Conservation (phyloP, 345 rosid genomes). For the Linum usitatissimum region DNA sequence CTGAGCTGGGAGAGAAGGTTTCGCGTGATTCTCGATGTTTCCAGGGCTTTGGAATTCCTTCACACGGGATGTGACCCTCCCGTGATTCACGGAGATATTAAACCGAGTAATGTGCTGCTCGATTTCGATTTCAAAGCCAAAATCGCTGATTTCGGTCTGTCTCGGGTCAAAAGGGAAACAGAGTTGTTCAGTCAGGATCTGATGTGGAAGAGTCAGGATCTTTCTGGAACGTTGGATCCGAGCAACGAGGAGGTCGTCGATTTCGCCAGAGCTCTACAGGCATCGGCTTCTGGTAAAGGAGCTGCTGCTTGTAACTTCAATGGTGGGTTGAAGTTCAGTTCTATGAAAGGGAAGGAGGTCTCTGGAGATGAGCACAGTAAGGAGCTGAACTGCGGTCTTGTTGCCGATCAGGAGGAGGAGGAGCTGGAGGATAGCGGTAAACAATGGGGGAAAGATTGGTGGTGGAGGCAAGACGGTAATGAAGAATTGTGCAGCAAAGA, state of each 20-base stretch:
- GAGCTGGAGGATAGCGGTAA: slow-evolving; percentile 23
- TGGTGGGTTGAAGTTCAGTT: slow-evolving; percentile 44
- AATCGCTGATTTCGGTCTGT: slow-evolving; percentile 88
- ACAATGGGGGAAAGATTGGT: slow-evolving; percentile 99
- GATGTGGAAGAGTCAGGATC: slow-evolving; percentile 44
- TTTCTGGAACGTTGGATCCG: slow-evolving; percentile 47
- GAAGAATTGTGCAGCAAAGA: slow-evolving; percentile 89
- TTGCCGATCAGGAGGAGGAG: slow-evolving; percentile 36
- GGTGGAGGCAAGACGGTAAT: slow-evolving; percentile 98
- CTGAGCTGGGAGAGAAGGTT: slow-evolving; percentile 76
- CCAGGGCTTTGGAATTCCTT: slow-evolving; percentile 73
- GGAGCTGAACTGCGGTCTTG: slow-evolving; percentile 27
- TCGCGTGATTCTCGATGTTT: slow-evolving; percentile 61
- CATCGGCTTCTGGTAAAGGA: slow-evolving; percentile 71
- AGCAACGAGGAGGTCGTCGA: slow-evolving; percentile 45
- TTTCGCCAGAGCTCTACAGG: slow-evolving; percentile 87
- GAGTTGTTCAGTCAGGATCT: slow-evolving; percentile 80
- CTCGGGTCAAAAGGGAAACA: slow-evolving; percentile 77
- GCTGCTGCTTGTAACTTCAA: slow-evolving; percentile 31
- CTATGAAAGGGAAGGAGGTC: slow-evolving; percentile 70
- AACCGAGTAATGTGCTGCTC: slow-evolving; percentile 88
- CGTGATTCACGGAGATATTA: slow-evolving; percentile 90
- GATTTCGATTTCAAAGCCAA: slow-evolving; percentile 76
- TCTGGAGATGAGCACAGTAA: slow-evolving; percentile 54
- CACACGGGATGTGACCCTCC: slow-evolving; percentile 92